Percentiles rank a stretch among this genome's conserved stretches.
Evolutionary conservation across 2,329 filamentous ascomycete species (phyloP).

Genomic region (Claviceps lovelessii): DNA sequence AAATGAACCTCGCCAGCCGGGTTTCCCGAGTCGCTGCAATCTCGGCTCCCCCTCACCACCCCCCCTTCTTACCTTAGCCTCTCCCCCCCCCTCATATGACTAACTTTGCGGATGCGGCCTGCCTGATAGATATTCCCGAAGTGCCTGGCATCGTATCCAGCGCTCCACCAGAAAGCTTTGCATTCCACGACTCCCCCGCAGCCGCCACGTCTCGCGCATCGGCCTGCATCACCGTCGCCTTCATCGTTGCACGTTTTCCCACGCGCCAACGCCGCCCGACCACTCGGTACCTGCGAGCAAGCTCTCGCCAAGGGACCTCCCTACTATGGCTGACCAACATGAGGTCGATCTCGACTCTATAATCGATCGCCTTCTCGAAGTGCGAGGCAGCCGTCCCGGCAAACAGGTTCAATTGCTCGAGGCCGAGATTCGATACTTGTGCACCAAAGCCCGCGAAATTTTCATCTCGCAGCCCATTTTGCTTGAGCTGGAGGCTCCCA

Average conservation of each 20-base stretch:
- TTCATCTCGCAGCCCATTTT: slow-evolving; percentile 99
- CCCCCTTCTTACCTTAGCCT: neutral
- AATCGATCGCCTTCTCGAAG: slow-evolving; percentile 95
- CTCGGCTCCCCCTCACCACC: neutral
- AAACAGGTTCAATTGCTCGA: slow-evolving; percentile 98
- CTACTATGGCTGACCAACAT: slow-evolving; percentile 50
- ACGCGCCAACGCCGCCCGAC: slow-evolving; percentile 10
- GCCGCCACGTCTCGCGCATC: slow-evolving; percentile 16
- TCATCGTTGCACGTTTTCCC: slow-evolving; percentile 4
- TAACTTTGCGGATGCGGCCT: neutral
- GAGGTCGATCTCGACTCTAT: slow-evolving; percentile 98
- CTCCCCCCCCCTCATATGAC: neutral
- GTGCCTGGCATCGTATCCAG: slow-evolving; percentile 18
- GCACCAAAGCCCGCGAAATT: slow-evolving; percentile 97
- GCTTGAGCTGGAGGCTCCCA: slow-evolving; percentile 92
- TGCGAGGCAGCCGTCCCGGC: slow-evolving; percentile 90
- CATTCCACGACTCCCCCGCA: slow-evolving; percentile 13
- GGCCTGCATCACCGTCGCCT: slow-evolving; percentile 13
- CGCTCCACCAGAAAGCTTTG: slow-evolving; percentile 10
- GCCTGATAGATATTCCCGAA: slow-evolving; percentile 15
- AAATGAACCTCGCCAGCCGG: neutral
- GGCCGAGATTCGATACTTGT: slow-evolving; percentile 89
- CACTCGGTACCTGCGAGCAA: slow-evolving; percentile 24
- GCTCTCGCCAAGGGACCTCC: slow-evolving; percentile 20
- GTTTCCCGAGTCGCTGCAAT: neutral